These are phyloP conservation scores for Lichtheimia hyalospora DNA, from an alignment of 371 early-diverging fungal species.

Conservation along the genomic window DNA sequence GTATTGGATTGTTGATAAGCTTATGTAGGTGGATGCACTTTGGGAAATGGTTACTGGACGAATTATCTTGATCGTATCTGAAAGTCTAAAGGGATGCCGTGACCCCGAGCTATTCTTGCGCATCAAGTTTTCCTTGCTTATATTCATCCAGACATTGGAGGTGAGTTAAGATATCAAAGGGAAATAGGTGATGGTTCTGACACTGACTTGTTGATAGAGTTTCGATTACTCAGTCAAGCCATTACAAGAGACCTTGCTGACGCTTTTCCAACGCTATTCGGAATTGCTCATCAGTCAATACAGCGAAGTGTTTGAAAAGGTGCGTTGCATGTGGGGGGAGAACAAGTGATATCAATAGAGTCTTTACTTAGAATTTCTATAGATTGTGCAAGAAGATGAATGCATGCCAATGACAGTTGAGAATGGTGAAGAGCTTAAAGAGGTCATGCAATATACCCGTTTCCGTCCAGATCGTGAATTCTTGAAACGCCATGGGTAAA, in stretches of 20 bases:
- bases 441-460: slow-evolving; percentile 56
- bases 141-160: slow-evolving; percentile 90
- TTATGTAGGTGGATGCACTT: slow-evolving; percentile 73
- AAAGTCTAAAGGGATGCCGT: slow-evolving; percentile 75
- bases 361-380: neutral
- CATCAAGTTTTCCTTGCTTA: slow-evolving; percentile 74
- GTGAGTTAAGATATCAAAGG: slow-evolving; percentile 34
- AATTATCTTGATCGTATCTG: slow-evolving; percentile 77
- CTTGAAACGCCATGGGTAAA: slow-evolving; percentile 42
- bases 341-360: too few species aligned
- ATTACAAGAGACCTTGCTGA: slow-evolving; percentile 58
- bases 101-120: slow-evolving; percentile 76
- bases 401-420: slow-evolving; percentile 82
- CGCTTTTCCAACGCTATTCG: slow-evolving; percentile 80
- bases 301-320: slow-evolving; percentile 71
- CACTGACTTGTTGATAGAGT: slow-evolving; percentile 19
- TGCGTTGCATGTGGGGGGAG: slow-evolving; percentile 10
- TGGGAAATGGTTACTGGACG: slow-evolving; percentile 87
- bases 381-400: slow-evolving; percentile 84
- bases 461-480: slow-evolving; percentile 49
- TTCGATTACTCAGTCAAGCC: slow-evolving; percentile 54
- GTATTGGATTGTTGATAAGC: neutral
- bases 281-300: slow-evolving; percentile 76
- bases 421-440: slow-evolving; percentile 60
- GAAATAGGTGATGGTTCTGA: neutral